A percentile compares a stretch with the other conserved stretches of the same genome.
Conservation (phyloP, 1,284 basidiomycete genomes). For the Moesziomyces parantarcticus region DNA sequence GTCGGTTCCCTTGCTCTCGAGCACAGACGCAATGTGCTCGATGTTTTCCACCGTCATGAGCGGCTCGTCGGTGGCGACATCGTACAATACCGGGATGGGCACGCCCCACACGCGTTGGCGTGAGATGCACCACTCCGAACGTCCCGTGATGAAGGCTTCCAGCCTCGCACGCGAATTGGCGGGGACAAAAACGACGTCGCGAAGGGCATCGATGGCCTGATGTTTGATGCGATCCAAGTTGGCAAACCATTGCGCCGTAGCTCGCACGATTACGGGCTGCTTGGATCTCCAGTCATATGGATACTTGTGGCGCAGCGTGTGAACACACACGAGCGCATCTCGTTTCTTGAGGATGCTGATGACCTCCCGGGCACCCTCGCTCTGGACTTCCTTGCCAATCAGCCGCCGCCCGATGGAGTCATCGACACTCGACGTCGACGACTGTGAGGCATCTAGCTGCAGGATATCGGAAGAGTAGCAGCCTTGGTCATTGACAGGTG, state of each 20-base stretch:
- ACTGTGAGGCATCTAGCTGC: slow-evolving; percentile 11
- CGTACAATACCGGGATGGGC: slow-evolving; percentile 90
- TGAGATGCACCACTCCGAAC: slow-evolving; percentile 99
- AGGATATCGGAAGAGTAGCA: slow-evolving; percentile 72
- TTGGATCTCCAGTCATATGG: slow-evolving; percentile 98
- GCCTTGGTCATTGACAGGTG: slow-evolving; percentile 81
- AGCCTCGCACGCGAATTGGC: slow-evolving; percentile 72
- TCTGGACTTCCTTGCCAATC: slow-evolving; percentile 79
- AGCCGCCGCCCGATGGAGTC: slow-evolving; percentile 69
- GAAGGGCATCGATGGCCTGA: slow-evolving; percentile 78
- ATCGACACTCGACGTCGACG: slow-evolving; percentile 71
- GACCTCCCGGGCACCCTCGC: slow-evolving; percentile 77
- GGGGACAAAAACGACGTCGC: slow-evolving; percentile 82
- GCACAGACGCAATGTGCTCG: slow-evolving; percentile 79
- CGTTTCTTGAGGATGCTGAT: slow-evolving; percentile 71
- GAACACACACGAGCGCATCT: slow-evolving; percentile 75
- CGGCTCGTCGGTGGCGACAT: slow-evolving; percentile 73
- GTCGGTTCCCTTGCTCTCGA: slow-evolving; percentile 79
- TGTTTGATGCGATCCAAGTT: slow-evolving; percentile 86
- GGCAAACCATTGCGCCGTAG: slow-evolving; percentile 98
- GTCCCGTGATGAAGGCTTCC: slow-evolving; percentile 82
- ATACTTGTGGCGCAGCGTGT: slow-evolving; percentile 84
- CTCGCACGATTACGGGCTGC: slow-evolving; percentile 90
- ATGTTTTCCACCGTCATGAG: slow-evolving; percentile 79
- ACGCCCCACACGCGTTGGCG: slow-evolving; percentile 98